Conservation (phyloP, 306 rosid species). For the Quercus robur region DNA sequence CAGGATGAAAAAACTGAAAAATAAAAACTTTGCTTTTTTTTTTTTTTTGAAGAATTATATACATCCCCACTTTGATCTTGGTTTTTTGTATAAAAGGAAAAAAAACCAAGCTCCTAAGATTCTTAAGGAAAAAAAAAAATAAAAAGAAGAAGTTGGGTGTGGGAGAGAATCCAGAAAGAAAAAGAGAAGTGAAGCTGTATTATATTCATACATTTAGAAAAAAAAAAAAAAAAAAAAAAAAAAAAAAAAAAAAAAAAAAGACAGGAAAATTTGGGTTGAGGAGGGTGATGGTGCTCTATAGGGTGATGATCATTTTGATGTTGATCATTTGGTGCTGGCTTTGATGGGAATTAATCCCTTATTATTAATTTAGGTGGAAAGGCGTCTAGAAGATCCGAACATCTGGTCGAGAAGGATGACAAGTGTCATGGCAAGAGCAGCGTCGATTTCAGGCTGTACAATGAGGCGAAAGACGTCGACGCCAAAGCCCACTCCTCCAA, state of each 20-base stretch:
- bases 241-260: neutral
- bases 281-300: neutral
- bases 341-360: too few relatives aligned
- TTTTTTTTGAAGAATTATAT: neutral
- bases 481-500: constrained; percentile 55
- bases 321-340: neutral
- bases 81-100: constrained; percentile 42
- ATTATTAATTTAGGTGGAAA: neutral
- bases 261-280: neutral
- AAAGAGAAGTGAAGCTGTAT: neutral
- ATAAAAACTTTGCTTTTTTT: neutral
- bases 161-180: neutral
- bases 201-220: neutral
- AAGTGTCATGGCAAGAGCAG: constrained; percentile 63
- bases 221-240: neutral
- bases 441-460: constrained; percentile 50
- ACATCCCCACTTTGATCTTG: constrained; percentile 27
- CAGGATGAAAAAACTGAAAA: neutral
- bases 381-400: constrained; percentile 43
- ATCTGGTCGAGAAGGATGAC: constrained; percentile 65
- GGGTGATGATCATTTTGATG: neutral
- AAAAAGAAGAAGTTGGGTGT: neutral
- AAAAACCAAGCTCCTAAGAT: constrained; percentile 32
- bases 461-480: constrained; percentile 64
- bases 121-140: neutral